phyloP scores from a whole-genome alignment of 768 basidiomycete genomes.

The Hygrophorus russula region DNA sequence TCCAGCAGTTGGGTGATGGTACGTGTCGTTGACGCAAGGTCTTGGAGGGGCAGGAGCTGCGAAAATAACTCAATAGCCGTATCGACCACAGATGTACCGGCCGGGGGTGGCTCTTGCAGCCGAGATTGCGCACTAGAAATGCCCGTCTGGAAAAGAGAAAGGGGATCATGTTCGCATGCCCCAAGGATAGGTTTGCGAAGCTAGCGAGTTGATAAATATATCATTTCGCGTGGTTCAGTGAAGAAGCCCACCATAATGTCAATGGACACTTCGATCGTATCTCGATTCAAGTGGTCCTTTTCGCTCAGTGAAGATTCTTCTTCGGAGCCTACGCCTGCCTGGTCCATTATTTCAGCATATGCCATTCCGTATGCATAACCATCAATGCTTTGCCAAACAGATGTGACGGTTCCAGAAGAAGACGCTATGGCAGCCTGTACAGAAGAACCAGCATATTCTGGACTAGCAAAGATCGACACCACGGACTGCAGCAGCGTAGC shows the following conservation, averaged over 20 bases:
- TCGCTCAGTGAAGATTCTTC: constrained; percentile 20
- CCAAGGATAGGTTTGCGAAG: constrained; percentile 69
- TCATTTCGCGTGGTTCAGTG: background rate
- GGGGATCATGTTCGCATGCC: constrained; percentile 79
- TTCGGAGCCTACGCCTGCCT: constrained; percentile 24
- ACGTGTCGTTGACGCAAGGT: constrained; percentile 42
- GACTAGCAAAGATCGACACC: constrained; percentile 74
- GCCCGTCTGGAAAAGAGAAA: constrained; percentile 51
- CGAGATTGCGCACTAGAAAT: constrained; percentile 32
- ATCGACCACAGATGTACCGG: constrained; percentile 78
- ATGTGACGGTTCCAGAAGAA: constrained; percentile 71
- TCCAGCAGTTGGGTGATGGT: constrained; percentile 51
- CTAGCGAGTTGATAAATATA: constrained; percentile 23
- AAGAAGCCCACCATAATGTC: constrained; percentile 54
- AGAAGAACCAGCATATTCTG: constrained; percentile 74
- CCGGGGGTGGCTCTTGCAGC: constrained; percentile 55
- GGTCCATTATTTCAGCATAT: constrained; percentile 43
- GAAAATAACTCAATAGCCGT: constrained; percentile 84
- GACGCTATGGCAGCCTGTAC: constrained; percentile 90
- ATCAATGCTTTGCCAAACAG: constrained; percentile 79
- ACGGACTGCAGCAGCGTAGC: constrained; percentile 69
- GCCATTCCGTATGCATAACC: constrained; percentile 91
- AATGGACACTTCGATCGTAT: constrained; percentile 71
- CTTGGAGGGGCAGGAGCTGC: constrained; percentile 69
- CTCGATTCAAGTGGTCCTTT: constrained; percentile 55